Evolutionary conservation across 805 yeast genomes (phyloP).

Genomic region (Monosporozyma aerobia): DNA sequence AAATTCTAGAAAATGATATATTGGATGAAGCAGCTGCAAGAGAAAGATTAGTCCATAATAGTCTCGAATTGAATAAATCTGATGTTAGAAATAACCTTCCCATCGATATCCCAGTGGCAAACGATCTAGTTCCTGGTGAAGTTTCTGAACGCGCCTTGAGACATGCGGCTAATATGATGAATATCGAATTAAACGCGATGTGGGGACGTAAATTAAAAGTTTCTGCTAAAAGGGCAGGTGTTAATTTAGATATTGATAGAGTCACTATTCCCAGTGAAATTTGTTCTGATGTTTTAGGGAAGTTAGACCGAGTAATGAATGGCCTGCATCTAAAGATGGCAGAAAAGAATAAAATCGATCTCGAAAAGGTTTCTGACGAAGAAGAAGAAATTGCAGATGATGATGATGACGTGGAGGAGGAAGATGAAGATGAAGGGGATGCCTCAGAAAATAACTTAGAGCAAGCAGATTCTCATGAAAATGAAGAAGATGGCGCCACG

Average conservation of each 20-base stretch:
- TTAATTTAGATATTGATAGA: constrained; percentile 18
- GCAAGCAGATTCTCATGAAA: not conserved
- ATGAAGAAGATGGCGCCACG: not conserved
- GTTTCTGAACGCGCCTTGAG: constrained; percentile 17
- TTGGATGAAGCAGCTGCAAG: not conserved
- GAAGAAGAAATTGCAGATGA: not conserved
- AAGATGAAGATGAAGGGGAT: constrained; percentile 20
- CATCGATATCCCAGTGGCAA: not conserved
- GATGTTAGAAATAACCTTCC: not conserved
- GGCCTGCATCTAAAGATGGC: constrained; percentile 23
- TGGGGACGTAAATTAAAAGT: constrained; percentile 21
- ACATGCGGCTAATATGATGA: constrained; percentile 21
- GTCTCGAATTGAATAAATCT: not conserved
- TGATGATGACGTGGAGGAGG: constrained; percentile 12
- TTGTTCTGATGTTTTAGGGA: constrained; percentile 13
- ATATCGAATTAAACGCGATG: constrained; percentile 19
- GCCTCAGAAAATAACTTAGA: constrained; percentile 24
- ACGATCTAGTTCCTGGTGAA: constrained; percentile 13
- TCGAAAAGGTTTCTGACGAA: not conserved
- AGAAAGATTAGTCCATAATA: not conserved
- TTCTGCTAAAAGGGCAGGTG: constrained; percentile 9
- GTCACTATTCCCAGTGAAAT: constrained; percentile 16
- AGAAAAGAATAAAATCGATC: constrained; percentile 13
- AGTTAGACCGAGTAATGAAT: constrained; percentile 22
- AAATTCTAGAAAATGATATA: not conserved